A percentile compares a stretch with the other conserved stretches of the same genome.
These are phyloP conservation scores for Calonectria pseudoturangicola DNA, from an alignment of 2,329 filamentous ascomycete species.

Conservation along the genomic window DNA sequence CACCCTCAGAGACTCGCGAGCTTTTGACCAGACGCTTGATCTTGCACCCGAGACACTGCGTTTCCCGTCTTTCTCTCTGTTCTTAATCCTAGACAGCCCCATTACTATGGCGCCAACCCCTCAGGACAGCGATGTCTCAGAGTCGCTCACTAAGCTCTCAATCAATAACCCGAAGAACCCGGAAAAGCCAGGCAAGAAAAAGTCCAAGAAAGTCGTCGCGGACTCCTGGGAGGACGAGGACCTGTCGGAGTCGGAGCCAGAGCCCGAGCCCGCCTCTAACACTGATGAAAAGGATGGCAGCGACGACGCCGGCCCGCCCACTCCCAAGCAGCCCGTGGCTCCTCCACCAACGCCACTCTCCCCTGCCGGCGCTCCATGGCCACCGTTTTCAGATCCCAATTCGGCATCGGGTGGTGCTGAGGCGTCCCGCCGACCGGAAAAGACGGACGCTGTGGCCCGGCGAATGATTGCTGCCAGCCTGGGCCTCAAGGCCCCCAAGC, in stretches of 20 bases:
- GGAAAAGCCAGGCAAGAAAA: conserved; percentile 53
- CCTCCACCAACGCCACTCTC: conserved; percentile 82
- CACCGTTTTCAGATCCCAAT: conserved; percentile 39
- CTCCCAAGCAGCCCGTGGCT: conserved; percentile 62
- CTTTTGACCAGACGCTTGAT: too few species aligned
- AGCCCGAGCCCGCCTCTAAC: conserved; percentile 57
- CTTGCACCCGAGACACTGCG: background rate
- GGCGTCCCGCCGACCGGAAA: conserved; percentile 79
- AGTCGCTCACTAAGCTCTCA: conserved; percentile 58
- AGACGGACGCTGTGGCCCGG: conserved; percentile 92
- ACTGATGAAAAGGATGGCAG: conserved; percentile 50
- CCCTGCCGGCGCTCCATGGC: conserved; percentile 60
- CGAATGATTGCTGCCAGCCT: conserved; percentile 92
- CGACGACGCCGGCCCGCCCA: conserved; percentile 65
- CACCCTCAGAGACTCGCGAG: too few species aligned
- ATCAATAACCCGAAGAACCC: conserved; percentile 51
- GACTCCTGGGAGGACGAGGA: conserved; percentile 77
- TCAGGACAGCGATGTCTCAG: conserved; percentile 53
- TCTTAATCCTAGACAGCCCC: background rate
- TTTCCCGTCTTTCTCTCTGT: background rate
- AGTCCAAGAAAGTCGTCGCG: conserved; percentile 56
- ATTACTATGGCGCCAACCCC: conserved; percentile 49
- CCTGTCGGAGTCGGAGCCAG: conserved; percentile 65
- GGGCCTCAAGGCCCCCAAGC: conserved; percentile 85
- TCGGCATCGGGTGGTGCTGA: conserved; percentile 38